Conservation (phyloP, 331 rosid genomes). For the Quercus phellos region DNA sequence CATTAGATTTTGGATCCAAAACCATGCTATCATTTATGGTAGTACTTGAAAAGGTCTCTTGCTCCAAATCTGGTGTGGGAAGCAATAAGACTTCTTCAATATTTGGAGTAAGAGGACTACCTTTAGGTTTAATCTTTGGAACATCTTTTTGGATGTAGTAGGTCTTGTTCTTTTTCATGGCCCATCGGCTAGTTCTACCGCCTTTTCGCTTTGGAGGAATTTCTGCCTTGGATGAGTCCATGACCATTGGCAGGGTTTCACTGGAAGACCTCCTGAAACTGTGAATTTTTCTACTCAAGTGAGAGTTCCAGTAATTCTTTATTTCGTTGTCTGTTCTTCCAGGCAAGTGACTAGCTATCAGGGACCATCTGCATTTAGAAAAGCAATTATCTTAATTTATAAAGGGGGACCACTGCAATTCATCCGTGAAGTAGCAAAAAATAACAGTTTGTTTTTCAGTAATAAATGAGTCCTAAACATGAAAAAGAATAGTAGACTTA, state of each 20-base stretch:
- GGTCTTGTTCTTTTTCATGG: slow-evolving; percentile 41
- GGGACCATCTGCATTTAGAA: slow-evolving; percentile 60
- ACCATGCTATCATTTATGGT: not conserved
- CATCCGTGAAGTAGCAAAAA: too few relatives aligned
- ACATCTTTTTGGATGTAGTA: not conserved
- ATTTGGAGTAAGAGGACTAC: not conserved
- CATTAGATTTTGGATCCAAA: not conserved
- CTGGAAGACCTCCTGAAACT: slow-evolving; percentile 25
- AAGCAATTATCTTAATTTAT: too few relatives aligned
- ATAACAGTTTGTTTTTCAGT: too few relatives aligned
- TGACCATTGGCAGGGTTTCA: not conserved
- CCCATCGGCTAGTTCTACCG: slow-evolving; percentile 49
- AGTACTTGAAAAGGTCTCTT: not conserved
- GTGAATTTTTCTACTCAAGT: slow-evolving; percentile 57
- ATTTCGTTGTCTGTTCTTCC: slow-evolving; percentile 94
- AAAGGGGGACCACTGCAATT: too few relatives aligned
- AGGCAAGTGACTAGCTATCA: slow-evolving; percentile 67
- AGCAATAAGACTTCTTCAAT: slow-evolving; percentile 11
- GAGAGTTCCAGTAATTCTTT: slow-evolving; percentile 83
- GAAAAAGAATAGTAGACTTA: too few relatives aligned
- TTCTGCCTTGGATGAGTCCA: slow-evolving; percentile 10
- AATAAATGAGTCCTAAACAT: too few relatives aligned
- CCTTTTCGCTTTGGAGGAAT: slow-evolving; percentile 36
- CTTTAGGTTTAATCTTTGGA: not conserved
- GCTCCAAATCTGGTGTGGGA: slow-evolving; percentile 21